Evolutionary conservation across 768 basidiomycete genomes (phyloP), one percentile per base, ranked within the genome.

Genomic region (Tricholoma matsutake): DNA sequence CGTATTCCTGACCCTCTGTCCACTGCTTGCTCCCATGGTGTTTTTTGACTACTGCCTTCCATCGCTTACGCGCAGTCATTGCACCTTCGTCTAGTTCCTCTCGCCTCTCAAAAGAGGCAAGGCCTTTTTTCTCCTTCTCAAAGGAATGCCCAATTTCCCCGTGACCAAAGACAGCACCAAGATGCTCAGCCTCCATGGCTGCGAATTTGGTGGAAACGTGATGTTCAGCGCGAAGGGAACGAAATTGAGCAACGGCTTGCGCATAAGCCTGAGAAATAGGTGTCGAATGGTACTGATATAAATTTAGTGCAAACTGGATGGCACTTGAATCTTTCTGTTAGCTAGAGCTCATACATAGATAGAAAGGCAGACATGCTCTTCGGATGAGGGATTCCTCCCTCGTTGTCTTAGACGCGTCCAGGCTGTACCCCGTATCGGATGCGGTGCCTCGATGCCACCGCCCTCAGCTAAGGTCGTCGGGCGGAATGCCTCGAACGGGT

Each of bases 401-500:
- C 91, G 79, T 74, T 98, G 95, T 63, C 85, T 76, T 63, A 99
- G 73, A 64, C 89, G 78, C 58, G 81, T 87, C 97, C 97, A 99
- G 20, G 77, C 75, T 53, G 68, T 65, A 0, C 89, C 94, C 34
- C 69, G 73, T 2, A 90, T 68, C 14, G 81, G 79, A 67, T 89
- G 84, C 45, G 82, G 78, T 18, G 79, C 75, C 68, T 83, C 79
- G 54, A 92, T 78, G 16, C 71, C 72, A 18, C 78, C 85, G 14
- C 80, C 81, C 75, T 99, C 97, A 0, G 92, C 84, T 56, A 99
- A 72, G 10, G 83, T 86, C 8, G 80, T 79, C 1, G 94, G 86
- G 45, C 96, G 81, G 74, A 96, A 91, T 1, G 94, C 89, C 76
- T 99, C 96, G 69, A 97, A 97, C 6, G 97, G 95, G 72, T 97